Conservation (phyloP, 176 grass and related monocot genomes). For the Musa acuminata region DNA sequence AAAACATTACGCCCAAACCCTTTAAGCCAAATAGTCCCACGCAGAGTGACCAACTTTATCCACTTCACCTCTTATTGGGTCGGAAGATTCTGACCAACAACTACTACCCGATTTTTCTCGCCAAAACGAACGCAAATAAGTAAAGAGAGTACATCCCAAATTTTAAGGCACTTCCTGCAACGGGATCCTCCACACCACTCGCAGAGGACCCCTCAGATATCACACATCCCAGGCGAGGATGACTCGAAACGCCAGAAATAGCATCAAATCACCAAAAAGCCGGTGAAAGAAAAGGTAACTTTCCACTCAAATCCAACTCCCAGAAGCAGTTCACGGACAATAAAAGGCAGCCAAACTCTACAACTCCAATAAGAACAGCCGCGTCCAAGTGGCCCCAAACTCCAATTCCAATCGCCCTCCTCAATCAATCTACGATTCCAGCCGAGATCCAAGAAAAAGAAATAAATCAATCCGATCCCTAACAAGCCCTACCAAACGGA, state of each 20-base stretch:
- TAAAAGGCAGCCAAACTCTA: background rate
- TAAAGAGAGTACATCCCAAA: conserved; percentile 27
- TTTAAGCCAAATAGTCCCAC: background rate
- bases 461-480: background rate
- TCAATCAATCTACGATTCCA: background rate
- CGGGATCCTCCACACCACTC: conserved; percentile 56
- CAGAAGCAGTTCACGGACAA: background rate
- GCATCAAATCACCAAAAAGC: conserved; percentile 1
- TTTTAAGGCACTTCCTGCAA: conserved; percentile 29
- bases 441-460: background rate
- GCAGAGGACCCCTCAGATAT: conserved; percentile 57
- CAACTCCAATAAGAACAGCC: background rate
- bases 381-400: background rate
- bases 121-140: background rate
- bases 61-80: background rate
- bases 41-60: background rate
- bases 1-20: conserved; percentile 45
- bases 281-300: background rate
- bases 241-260: background rate
- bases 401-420: background rate
- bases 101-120: background rate
- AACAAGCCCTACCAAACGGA: background rate
- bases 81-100: background rate
- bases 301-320: background rate
- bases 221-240: conserved; percentile 28